Base-by-base conservation (phyloP, 805 yeast genomes). In the Phaffomyces thermotolerans region DNA sequence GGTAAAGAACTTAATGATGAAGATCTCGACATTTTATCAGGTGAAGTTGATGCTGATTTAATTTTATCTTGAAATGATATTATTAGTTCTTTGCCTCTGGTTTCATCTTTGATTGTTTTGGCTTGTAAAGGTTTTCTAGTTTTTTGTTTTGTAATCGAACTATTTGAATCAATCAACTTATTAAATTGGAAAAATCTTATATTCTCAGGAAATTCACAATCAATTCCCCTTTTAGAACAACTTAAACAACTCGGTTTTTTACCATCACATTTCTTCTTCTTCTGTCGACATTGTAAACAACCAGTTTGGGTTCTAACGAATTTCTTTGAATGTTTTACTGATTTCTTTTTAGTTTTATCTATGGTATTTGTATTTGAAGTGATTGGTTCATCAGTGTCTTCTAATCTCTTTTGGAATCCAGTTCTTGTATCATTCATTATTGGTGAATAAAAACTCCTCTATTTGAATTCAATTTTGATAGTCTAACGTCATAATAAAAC, bases 261-360 rank as follows among this genome's bases (percentile, higher is more conserved):
- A 36, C 59, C 57, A 46, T 56, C 60, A 46, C 61, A 57, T 27
- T 53, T 57, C 54, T 57, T 57, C 56, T 57, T 57, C 51, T 57
- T 57, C 12, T 56, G 59, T 24, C 61, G 52, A 35, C 61, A 57
- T 36, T 55, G 57, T 6, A 57, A 43, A 43, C 61, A 57, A 2
- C 61, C 61, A 4, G 52, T 51, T 40, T 57, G 60, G 6, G 61
- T 53, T 47, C 61, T 56, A 9, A 47, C 52, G 38, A 57, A 57
- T 39, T 52, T 52, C 39, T 45, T 57, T 9, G 59, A 55, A 36
- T 57, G 61, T 34, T 52, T 57, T 29, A 52, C 51, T 4, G 39
- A 46, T 44, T 45, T 51, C 30, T 39, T 44, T 36, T 34, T 39
- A 34, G 15, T 20, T 29, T 17, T 14, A 6, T 30, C 32, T 10